Base-by-base conservation (phyloP, 768 basidiomycete genomes). In the Multifurca ochricompacta region DNA sequence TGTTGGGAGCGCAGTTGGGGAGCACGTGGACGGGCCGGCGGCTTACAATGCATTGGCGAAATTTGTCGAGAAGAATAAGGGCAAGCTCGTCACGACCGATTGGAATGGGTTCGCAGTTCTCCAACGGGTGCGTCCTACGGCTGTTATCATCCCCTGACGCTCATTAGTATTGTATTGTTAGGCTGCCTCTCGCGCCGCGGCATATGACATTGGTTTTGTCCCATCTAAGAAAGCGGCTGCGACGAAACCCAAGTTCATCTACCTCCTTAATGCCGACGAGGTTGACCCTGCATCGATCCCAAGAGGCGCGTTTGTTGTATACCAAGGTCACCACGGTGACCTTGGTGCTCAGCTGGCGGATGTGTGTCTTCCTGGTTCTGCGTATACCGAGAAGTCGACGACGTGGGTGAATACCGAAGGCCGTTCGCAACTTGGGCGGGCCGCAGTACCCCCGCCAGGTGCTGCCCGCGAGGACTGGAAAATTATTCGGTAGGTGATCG, bases 351-450 rank as follows among this genome's bases (percentile, higher is more conserved):
- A 92, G 64, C 82, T 93, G 21, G 96, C 96, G n/a, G 96, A 99
- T 66, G 92, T 98, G 54, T 91, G 89, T 68, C 73, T 98, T 16
- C 96, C 96, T 14, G 91, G 79, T 7, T 80, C 86, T 14, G 96
- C 96, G 3, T 97, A 96, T 72, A 98, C 95, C 2, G 96, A 98
- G 73, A 87, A 87, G 68, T 75, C 80, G 7, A 77, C 78, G 44
- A 97, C 93, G 1, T 98, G 94, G 92, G 81, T 99, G 52, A 99
- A 99, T 73, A 93, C 93, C 0, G 96, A 99, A 68, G 96, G 96
- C 32, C 80, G 95, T 25, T 73, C 87, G 18, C 96, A 99, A 70
- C 71, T 94, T 11, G 91, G 91, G 19, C 78, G 96, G 41, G 83
- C 89, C 1, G 95, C 95, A 7, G 94, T 99, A 2, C 80, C 86